phyloP scores from a whole-genome alignment of 352 stramenopile genomes.

The Pythium aquatile region DNA sequence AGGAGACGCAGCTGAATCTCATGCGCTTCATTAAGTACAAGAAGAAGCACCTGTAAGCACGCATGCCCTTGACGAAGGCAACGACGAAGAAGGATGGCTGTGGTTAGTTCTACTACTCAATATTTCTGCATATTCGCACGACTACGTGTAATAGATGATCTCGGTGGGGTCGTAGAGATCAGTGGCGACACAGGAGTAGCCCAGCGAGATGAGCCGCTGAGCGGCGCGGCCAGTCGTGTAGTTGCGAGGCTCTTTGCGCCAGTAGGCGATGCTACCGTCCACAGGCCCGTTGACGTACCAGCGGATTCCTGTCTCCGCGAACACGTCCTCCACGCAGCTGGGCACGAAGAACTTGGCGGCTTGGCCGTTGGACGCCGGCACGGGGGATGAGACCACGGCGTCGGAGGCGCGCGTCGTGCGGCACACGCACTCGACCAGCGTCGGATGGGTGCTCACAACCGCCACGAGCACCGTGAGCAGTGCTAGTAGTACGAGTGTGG shows the following conservation, averaged over 20 bases:
- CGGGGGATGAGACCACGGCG: conserved; percentile 50
- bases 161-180: conserved; percentile 72
- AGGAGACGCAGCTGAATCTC: conserved; percentile 86
- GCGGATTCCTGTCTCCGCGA: conserved; percentile 72
- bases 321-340: conserved; percentile 79
- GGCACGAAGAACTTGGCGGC: conserved; percentile 54
- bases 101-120: conserved; percentile 3
- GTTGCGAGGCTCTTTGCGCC: conserved; percentile 32
- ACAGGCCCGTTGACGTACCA: conserved; percentile 79
- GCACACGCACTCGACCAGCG: conserved; percentile 74
- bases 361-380: conserved; percentile 39
- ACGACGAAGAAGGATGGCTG: not conserved
- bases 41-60: conserved; percentile 76
- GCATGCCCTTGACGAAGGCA: not conserved
- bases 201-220: conserved; percentile 60
- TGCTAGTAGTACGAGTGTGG: not conserved
- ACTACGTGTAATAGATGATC: conserved; percentile 36
- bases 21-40: conserved; percentile 92
- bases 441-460: conserved; percentile 39
- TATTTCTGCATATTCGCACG: conserved; percentile 24
- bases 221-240: conserved; percentile 59
- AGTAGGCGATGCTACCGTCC: conserved; percentile 57
- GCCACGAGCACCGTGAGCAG: not conserved
- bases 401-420: conserved; percentile 58
- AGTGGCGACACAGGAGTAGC: conserved; percentile 62